These are phyloP conservation scores for Huntiella moniliformis DNA, from an alignment of 2,329 filamentous ascomycete species.

Conservation along the genomic window DNA sequence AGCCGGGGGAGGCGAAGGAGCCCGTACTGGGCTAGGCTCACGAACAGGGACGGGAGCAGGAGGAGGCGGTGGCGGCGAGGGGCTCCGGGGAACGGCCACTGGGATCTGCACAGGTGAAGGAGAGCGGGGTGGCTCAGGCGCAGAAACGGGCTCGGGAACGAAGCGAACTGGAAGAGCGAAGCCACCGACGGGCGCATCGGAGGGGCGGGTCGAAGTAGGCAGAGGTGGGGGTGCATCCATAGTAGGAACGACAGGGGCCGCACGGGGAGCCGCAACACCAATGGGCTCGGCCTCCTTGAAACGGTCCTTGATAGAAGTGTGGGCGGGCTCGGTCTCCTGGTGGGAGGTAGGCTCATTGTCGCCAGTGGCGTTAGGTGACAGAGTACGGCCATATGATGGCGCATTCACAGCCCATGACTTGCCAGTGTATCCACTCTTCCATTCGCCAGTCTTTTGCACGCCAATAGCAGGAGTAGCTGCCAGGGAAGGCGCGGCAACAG, in stretches of 20 bases:
- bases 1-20: constrained; percentile 11
- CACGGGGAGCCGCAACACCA: constrained; percentile 26
- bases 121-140: constrained; percentile 37
- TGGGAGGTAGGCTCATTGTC: constrained; percentile 20
- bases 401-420: constrained; percentile 83
- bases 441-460: constrained; percentile 61
- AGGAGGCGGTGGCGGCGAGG: constrained; percentile 19
- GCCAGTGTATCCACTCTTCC: constrained; percentile 81
- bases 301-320: constrained; percentile 60
- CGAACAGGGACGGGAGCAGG: constrained; percentile 12
- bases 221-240: constrained; percentile 25
- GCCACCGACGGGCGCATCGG: constrained; percentile 48
- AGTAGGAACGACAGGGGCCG: constrained; percentile 21
- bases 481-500: constrained; percentile 25
- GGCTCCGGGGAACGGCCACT: constrained; percentile 57
- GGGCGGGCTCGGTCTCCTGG: constrained; percentile 36
- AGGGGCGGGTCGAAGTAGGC: constrained; percentile 24
- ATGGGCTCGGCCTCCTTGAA: constrained; percentile 65
- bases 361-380: constrained; percentile 44
- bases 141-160: constrained; percentile 37
- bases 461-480: constrained; percentile 34
- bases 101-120: constrained; percentile 69
- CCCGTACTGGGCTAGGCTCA: constrained; percentile 18
- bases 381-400: constrained; percentile 44
- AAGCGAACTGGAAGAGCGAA: constrained; percentile 53